Evolutionary conservation across 495 filamentous ascomycete species (phyloP).

Genomic region (Glutinoglossum americanum): DNA sequence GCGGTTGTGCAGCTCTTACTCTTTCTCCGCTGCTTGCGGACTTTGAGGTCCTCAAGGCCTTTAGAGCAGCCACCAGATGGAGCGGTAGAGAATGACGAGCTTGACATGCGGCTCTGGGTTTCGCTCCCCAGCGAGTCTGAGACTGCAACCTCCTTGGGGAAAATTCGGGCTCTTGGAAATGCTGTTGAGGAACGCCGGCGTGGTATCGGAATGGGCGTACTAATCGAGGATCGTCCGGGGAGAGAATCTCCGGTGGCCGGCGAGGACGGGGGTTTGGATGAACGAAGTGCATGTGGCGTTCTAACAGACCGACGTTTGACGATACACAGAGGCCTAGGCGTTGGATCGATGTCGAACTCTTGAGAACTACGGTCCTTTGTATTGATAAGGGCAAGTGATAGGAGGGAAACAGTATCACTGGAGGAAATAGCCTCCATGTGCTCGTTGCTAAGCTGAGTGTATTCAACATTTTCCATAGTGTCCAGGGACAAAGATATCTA

Average conservation of each 20-base stretch:
- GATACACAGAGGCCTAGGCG: not conserved
- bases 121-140: not conserved
- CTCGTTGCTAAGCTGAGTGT: not conserved
- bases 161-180: not conserved
- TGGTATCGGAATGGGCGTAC: not conserved
- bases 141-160: no score
- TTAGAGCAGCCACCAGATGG: not conserved
- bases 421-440: not conserved
- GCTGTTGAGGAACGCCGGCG: not conserved
- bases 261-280: not conserved
- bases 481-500: not conserved
- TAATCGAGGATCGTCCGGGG: not conserved
- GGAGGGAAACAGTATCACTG: not conserved
- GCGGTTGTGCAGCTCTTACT: not conserved
- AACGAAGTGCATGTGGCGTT: not conserved
- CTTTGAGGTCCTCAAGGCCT: not conserved
- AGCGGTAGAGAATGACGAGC: not conserved
- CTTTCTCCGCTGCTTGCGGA: not conserved
- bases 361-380: not conserved
- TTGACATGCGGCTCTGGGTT: not conserved
- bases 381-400: not conserved
- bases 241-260: not conserved
- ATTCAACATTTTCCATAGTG: not conserved
- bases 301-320: not conserved
- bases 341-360: not conserved